phyloP scores from a whole-genome alignment of 2,329 filamentous ascomycete genomes.

The Thielaviopsis ethacetica region DNA sequence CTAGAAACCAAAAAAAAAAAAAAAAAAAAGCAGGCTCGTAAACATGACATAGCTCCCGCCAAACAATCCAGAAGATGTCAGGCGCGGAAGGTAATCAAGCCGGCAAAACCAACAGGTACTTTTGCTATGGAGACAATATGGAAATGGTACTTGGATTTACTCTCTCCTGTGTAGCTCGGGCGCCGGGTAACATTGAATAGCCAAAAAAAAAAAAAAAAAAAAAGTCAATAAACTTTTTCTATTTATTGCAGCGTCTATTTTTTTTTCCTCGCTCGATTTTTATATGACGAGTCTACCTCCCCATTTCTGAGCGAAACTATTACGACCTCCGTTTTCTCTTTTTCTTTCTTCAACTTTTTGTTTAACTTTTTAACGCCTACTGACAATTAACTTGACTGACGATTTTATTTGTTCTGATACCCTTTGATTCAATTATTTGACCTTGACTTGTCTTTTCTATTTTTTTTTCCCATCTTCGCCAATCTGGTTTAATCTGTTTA shows the following conservation, averaged over 20 bases:
- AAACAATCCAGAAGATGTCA: not conserved
- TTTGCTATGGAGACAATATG: not conserved
- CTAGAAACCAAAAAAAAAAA: too few species aligned
- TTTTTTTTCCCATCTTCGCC: not conserved
- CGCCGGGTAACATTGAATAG: too few species aligned
- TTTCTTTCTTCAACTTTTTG: constrained; percentile 12
- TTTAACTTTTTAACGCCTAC: constrained; percentile 8
- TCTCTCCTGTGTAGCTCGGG: not conserved
- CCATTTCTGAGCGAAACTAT: not conserved
- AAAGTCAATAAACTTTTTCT: not conserved
- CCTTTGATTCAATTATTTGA: not conserved
- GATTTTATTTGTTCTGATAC: not conserved
- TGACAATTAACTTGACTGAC: not conserved
- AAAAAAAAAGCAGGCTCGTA: too few species aligned
- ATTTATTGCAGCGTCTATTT: not conserved
- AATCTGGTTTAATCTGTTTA: not conserved
- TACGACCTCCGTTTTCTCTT: constrained; percentile 19
- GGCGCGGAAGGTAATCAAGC: not conserved
- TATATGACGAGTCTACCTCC: not conserved
- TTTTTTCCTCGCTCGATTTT: not conserved
- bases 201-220: too few species aligned
- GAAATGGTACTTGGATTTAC: not conserved
- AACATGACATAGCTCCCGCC: too few species aligned
- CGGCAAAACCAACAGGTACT: not conserved
- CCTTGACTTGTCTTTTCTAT: too few species aligned